Percentiles rank a stretch among this genome's conserved stretches.
These are phyloP conservation scores for Cinnamomum chago DNA, from an alignment of 164 flowering plant genomes.

Conservation along the genomic window DNA sequence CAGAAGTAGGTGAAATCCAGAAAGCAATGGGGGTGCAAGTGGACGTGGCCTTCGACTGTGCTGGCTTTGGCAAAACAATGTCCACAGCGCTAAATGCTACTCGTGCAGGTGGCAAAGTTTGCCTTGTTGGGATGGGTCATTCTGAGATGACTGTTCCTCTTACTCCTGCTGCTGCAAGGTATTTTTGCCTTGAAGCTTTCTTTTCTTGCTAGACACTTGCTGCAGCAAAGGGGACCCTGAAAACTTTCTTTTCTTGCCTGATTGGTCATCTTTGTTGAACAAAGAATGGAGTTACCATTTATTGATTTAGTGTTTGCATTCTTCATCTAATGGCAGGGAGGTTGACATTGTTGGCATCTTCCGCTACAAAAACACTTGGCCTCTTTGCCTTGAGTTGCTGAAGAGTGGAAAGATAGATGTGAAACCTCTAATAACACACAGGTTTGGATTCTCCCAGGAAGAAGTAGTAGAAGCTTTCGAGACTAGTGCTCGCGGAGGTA, in stretches of 20 bases:
- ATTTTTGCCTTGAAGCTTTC: not conserved
- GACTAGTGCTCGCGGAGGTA: slow-evolving; percentile 86
- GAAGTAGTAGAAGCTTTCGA: slow-evolving; percentile 95
- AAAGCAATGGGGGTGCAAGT: slow-evolving; percentile 59
- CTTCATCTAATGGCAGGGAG: slow-evolving; percentile 45
- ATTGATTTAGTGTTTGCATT: not conserved
- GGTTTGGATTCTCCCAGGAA: slow-evolving; percentile 86
- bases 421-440: slow-evolving; percentile 94
- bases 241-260: not conserved
- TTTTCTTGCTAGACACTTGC: too few species aligned
- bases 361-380: slow-evolving; percentile 97
- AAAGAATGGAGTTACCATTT: too few species aligned
- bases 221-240: not conserved
- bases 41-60: slow-evolving; percentile 82
- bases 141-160: slow-evolving; percentile 75
- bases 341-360: slow-evolving; percentile 83
- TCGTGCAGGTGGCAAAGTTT: slow-evolving; percentile 79
- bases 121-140: slow-evolving; percentile 92
- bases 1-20: slow-evolving; percentile 54
- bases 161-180: slow-evolving; percentile 89
- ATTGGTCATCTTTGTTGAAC: not conserved
- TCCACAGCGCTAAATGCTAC: slow-evolving; percentile 79
- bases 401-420: slow-evolving; percentile 89
- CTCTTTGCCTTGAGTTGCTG: slow-evolving; percentile 81
- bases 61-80: slow-evolving; percentile 79